Percentiles rank a stretch among this genome's conserved stretches.
Evolutionary conservation across 1,139 yeast species (phyloP).

Genomic region (Pichia sp.): DNA sequence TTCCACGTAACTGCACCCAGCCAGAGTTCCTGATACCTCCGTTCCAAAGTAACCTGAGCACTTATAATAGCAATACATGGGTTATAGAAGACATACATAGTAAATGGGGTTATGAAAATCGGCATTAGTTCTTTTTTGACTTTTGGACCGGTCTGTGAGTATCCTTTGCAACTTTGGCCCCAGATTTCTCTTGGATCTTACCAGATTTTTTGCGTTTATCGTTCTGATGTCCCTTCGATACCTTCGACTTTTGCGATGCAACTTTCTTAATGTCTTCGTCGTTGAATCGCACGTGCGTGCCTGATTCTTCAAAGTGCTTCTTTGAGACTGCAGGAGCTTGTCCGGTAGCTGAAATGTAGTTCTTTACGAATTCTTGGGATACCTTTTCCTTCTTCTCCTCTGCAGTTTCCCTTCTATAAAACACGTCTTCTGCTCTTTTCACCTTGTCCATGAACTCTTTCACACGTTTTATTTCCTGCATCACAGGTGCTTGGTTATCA

Average conservation of each 20-base stretch:
- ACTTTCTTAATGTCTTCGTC: neutral
- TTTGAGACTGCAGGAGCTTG: conserved; percentile 53
- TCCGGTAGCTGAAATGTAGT: conserved; percentile 32
- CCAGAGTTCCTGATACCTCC: no score
- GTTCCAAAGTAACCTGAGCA: no score
- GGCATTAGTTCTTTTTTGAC: no score
- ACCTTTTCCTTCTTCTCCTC: conserved; percentile 21
- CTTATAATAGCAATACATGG: no score
- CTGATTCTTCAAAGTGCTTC: conserved; percentile 30
- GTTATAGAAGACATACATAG: no score
- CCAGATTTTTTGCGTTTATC: no score
- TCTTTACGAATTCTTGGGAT: conserved; percentile 35
- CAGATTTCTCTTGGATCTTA: no score
- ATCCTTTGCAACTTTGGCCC: no score
- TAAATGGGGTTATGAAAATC: no score
- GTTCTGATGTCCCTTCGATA: no score
- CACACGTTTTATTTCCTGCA: conserved; percentile 64
- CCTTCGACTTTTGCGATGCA: conserved; percentile 1
- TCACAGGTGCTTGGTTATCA: conserved; percentile 52
- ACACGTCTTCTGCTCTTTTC: conserved; percentile 34
- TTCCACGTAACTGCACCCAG: no score
- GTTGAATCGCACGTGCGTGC: conserved; percentile 6
- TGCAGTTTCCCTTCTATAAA: conserved; percentile 18
- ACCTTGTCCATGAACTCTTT: conserved; percentile 61
- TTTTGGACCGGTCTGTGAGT: no score